A percentile compares a stretch with the other conserved stretches of the same genome.
Evolutionary conservation across 208 protist species (phyloP).

Genomic region (Acanthamoeba lugdunensis): DNA sequence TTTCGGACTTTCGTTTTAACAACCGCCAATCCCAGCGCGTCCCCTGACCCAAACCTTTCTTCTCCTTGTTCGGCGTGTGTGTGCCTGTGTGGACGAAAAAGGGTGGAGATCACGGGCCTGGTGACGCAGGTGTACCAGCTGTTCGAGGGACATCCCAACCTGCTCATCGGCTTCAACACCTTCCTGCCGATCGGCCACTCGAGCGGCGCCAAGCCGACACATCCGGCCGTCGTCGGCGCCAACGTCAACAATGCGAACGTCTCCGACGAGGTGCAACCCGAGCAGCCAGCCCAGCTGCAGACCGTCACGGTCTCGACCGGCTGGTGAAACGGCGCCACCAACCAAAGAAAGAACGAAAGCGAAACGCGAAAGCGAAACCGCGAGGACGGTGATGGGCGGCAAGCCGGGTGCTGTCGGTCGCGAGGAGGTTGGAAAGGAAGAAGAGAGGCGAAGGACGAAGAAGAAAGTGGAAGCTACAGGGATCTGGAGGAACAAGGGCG

Average conservation of each 20-base stretch:
- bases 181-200: constrained; percentile 47
- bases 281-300: not conserved
- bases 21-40: too few relatives aligned
- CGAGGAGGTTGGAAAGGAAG: not conserved
- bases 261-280: not conserved
- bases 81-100: not conserved
- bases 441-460: not conserved
- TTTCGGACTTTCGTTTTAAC: not conserved
- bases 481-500: not conserved
- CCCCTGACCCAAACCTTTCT: too few relatives aligned
- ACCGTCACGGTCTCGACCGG: not conserved
- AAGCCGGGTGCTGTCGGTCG: not conserved
- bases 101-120: constrained; percentile 14
- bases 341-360: not conserved
- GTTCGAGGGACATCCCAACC: constrained; percentile 65
- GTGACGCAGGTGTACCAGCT: constrained; percentile 57
- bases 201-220: not conserved
- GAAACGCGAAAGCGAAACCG: not conserved
- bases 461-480: not conserved
- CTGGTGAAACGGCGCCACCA: not conserved
- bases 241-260: too few relatives aligned
- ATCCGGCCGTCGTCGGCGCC: not conserved
- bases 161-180: constrained; percentile 65
- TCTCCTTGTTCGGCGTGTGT: not conserved
- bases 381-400: not conserved